Percentiles rank a stretch among this genome's conserved stretches.
Evolutionary conservation across 1,284 basidiomycete genomes (phyloP).

Genomic region (Phaffia rhodozyma): DNA sequence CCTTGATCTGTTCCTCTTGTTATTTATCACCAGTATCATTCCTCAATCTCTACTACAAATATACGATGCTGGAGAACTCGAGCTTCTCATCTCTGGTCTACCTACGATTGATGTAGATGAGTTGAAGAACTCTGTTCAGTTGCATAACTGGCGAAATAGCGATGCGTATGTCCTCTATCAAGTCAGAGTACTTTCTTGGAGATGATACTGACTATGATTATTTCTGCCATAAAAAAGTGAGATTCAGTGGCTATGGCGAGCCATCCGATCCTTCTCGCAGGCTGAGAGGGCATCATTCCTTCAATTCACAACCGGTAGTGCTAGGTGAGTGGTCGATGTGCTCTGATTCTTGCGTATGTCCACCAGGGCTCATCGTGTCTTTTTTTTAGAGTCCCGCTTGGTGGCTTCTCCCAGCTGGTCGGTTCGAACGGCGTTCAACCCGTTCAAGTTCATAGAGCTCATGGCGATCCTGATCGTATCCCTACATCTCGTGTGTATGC

Average conservation of each 20-base stretch:
- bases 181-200: too few relatives aligned
- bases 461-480: constrained; percentile 69
- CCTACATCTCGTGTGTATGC: constrained; percentile 64
- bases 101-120: constrained; percentile 99
- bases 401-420: constrained; percentile 82
- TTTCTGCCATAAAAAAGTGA: constrained; percentile 37
- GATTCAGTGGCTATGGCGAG: constrained; percentile 98
- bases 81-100: constrained; percentile 92
- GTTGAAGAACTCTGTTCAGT: constrained; percentile 22
- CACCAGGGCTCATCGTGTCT: constrained; percentile 35
- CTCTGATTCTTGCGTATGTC: neutral
- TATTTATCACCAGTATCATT: constrained; percentile 30
- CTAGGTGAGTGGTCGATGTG: constrained; percentile 11
- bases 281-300: constrained; percentile 91
- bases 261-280: constrained; percentile 91
- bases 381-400: constrained; percentile 80
- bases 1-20: neutral
- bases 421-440: constrained; percentile 89
- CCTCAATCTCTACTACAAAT: constrained; percentile 39
- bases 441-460: constrained; percentile 87
- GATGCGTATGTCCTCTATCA: constrained; percentile 45
- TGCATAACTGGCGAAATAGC: constrained; percentile 36
- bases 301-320: constrained; percentile 77
- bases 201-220: neutral
- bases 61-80: constrained; percentile 96